Conservation (phyloP, 768 basidiomycete species). For the Rhizopogon vulgaris region DNA sequence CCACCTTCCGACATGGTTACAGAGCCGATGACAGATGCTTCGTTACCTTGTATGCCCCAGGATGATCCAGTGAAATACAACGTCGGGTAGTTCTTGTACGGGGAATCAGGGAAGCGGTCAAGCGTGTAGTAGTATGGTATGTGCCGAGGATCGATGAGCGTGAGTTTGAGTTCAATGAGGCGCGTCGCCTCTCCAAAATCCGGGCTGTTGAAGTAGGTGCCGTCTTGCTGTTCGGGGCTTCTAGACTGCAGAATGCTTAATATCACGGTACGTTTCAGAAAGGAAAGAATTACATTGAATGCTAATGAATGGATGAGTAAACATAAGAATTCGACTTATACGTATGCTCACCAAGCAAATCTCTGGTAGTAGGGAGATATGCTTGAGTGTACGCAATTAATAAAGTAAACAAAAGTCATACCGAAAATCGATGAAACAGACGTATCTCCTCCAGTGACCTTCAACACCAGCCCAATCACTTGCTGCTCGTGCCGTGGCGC, state of each 20-base stretch:
- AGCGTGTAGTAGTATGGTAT: conserved; percentile 14
- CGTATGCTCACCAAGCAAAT: conserved; percentile 17
- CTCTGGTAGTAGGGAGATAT: conserved; percentile 6
- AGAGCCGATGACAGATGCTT: conserved; percentile 42
- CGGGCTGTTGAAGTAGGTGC: conserved; percentile 43
- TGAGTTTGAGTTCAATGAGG: conserved; percentile 51
- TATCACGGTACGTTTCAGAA: background rate
- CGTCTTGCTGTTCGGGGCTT: conserved; percentile 20
- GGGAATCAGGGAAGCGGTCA: conserved; percentile 16
- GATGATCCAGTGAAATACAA: conserved; percentile 45
- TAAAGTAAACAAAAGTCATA: conserved; percentile 28
- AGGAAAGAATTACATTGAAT: conserved; percentile 39
- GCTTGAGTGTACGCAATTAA: conserved; percentile 31
- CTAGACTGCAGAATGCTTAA: conserved; percentile 13
- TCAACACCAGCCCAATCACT: conserved; percentile 72
- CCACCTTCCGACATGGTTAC: conserved; percentile 44
- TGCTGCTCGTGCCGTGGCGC: conserved; percentile 22
- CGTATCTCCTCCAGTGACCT: conserved; percentile 68
- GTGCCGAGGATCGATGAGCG: conserved; percentile 31
- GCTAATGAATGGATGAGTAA: conserved; percentile 23
- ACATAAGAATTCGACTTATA: background rate
- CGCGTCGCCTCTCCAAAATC: conserved; percentile 62
- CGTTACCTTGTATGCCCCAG: conserved; percentile 34
- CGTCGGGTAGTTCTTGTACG: conserved; percentile 30
- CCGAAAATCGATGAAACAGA: conserved; percentile 80